phyloP scores from a whole-genome alignment of 2,329 filamentous ascomycete genomes.

The Diaporthe vaccinii region DNA sequence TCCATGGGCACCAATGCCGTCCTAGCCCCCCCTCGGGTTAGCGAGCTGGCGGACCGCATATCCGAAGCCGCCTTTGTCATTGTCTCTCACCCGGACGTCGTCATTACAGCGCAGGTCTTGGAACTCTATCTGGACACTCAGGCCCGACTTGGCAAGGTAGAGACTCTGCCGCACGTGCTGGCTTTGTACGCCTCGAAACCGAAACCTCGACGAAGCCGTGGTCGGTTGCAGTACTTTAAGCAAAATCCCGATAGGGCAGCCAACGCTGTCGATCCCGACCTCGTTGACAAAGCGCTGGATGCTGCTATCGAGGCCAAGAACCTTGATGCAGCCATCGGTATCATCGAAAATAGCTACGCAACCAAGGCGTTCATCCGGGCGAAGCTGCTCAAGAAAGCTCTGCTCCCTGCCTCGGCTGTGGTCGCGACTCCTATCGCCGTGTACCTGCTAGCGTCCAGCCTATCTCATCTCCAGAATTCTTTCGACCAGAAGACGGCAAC shows the following conservation, averaged over 20 bases:
- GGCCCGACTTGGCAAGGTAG: conserved; percentile 77
- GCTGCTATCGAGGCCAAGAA: conserved; percentile 85
- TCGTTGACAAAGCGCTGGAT: conserved; percentile 81
- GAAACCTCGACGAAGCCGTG: conserved; percentile 71
- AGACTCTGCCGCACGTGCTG: conserved; percentile 84
- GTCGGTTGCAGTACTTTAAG: conserved; percentile 69
- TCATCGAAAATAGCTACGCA: conserved; percentile 78
- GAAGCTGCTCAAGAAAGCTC: conserved; percentile 75
- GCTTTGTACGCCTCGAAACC: conserved; percentile 88
- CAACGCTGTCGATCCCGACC: conserved; percentile 78
- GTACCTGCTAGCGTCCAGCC: conserved; percentile 78
- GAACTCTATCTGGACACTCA: conserved; percentile 83
- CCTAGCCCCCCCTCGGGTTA: conserved; percentile 48
- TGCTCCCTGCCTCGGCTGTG: conserved; percentile 70
- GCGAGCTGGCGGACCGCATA: conserved; percentile 64
- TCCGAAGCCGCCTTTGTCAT: conserved; percentile 77
- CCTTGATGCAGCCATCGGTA: conserved; percentile 81
- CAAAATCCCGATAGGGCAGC: conserved; percentile 77
- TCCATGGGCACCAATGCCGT: conserved; percentile 26
- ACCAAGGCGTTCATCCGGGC: conserved; percentile 75
- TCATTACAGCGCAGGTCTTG: conserved; percentile 82
- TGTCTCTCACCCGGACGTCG: conserved; percentile 80
- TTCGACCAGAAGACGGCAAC: conserved; percentile 84
- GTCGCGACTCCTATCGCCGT: conserved; percentile 74
- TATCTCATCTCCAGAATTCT: conserved; percentile 76